A percentile compares a stretch with the other conserved stretches of the same genome.
phyloP scores from a whole-genome alignment of 352 stramenopile species.

The Phytophthora sansomeana region DNA sequence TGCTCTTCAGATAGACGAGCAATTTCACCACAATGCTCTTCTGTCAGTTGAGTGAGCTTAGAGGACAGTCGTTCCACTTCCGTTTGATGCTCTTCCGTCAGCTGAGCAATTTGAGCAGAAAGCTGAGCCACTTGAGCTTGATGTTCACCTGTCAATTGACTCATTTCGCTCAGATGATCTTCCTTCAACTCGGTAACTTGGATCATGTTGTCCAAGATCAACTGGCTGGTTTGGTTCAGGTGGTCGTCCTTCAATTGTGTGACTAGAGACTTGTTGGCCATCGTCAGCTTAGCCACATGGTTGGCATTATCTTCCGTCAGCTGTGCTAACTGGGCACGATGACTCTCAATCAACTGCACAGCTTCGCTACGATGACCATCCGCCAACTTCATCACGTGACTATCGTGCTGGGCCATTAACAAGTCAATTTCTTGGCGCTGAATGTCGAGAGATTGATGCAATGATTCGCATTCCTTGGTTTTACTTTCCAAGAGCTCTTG shows the following conservation, averaged over 20 bases:
- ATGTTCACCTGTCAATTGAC: conserved; percentile 10
- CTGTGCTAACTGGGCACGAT: conserved; percentile 20
- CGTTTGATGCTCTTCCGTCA: conserved; percentile 5
- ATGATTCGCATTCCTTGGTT: conserved; percentile 15
- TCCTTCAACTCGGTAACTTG: conserved; percentile 10
- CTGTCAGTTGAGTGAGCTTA: conserved; percentile 1
- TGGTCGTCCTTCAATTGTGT: conserved; percentile 12
- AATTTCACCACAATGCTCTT: conserved; percentile 10
- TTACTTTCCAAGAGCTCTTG: conserved; percentile 23
- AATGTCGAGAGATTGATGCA: conserved; percentile 25
- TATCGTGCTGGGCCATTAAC: conserved; percentile 32
- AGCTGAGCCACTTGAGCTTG: conserved; percentile 13
- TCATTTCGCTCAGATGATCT: conserved; percentile 18
- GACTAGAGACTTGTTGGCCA: background rate
- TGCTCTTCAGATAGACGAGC: conserved; percentile 1
- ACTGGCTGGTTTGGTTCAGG: conserved; percentile 1
- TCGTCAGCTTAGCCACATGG: background rate
- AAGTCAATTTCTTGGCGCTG: conserved; percentile 33
- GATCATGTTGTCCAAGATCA: conserved; percentile 11
- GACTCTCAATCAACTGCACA: conserved; percentile 27
- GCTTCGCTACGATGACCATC: conserved; percentile 23
- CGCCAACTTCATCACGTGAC: conserved; percentile 19
- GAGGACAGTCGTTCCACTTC: no score
- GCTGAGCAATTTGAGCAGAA: conserved; percentile 11
- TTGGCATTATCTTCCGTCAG: conserved; percentile 6